A percentile compares a stretch with the other conserved stretches of the same genome.
Evolutionary conservation across 352 stramenopile species (phyloP).

Genomic region (Pythium plurisporium): DNA sequence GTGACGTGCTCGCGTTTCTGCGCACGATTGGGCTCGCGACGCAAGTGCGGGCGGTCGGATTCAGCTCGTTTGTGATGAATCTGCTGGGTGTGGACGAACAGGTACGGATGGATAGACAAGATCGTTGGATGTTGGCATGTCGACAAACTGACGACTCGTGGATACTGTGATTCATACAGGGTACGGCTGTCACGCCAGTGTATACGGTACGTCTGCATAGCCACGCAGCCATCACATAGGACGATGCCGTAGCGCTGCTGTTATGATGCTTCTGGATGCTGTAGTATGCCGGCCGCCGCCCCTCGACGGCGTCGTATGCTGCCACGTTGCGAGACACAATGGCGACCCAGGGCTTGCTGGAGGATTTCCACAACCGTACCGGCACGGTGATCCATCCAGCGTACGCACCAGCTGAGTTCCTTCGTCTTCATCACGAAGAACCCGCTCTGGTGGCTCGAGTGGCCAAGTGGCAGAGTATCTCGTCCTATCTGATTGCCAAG

Average conservation of each 20-base stretch:
- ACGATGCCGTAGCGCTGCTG: no score
- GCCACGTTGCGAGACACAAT: conserved; percentile 48
- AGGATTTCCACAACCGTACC: conserved; percentile 67
- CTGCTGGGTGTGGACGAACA: conserved; percentile 79
- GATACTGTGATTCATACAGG: conserved; percentile 19
- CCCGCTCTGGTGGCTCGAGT: conserved; percentile 41
- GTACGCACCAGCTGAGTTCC: conserved; percentile 88
- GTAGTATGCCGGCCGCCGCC: conserved; percentile 61
- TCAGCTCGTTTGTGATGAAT: conserved; percentile 94
- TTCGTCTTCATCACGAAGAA: conserved; percentile 71
- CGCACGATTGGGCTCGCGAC: conserved; percentile 34
- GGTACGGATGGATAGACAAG: conserved; percentile 18
- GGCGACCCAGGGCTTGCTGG: conserved; percentile 28
- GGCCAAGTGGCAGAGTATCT: conserved; percentile 87
- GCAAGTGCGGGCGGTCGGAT: conserved; percentile 76
- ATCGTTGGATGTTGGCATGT: background rate
- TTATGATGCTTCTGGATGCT: no score
- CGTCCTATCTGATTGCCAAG: conserved; percentile 81
- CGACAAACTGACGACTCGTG: background rate
- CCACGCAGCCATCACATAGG: no score
- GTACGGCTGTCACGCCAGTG: conserved; percentile 62
- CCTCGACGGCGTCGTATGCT: conserved; percentile 42
- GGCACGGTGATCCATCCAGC: conserved; percentile 82
- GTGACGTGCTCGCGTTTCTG: conserved; percentile 46
- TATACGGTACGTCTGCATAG: conserved; percentile 67